Evolutionary conservation across 2,329 filamentous ascomycete species (phyloP).

Genomic region (Pseudocercospora vitis): DNA sequence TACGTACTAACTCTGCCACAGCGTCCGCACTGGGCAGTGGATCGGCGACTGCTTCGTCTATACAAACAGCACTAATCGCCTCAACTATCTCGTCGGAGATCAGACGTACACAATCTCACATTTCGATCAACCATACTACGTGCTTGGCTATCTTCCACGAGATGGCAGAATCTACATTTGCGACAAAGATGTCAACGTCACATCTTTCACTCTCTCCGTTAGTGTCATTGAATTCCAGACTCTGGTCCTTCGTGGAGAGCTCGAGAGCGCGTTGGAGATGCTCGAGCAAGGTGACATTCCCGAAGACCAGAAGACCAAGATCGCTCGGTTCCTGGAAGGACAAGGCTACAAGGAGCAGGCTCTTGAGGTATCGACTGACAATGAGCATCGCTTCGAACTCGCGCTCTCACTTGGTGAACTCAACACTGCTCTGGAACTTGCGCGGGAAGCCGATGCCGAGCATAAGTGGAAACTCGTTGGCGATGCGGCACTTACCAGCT

Average conservation of each 20-base stretch:
- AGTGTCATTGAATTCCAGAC: constrained; percentile 97
- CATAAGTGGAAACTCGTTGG: constrained; percentile 99
- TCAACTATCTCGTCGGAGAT: constrained; percentile 97
- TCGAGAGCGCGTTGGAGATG: constrained; percentile 85
- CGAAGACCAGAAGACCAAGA: constrained; percentile 94
- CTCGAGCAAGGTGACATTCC: constrained; percentile 70
- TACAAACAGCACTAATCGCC: constrained; percentile 91
- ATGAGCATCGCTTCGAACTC: constrained; percentile 95
- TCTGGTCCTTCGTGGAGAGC: constrained; percentile 85
- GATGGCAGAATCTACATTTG: constrained; percentile 94
- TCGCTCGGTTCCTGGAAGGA: constrained; percentile 93
- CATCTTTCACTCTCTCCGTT: constrained; percentile 86
- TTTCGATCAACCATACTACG: constrained; percentile 93
- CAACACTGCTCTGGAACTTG: constrained; percentile 80
- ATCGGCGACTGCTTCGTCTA: constrained; percentile 99
- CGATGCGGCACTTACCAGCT: constrained; percentile 80
- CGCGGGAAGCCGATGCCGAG: constrained; percentile 78
- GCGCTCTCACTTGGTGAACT: constrained; percentile 80
- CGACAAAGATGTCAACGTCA: constrained; percentile 91
- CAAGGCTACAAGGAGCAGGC: constrained; percentile 97
- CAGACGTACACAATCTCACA: constrained; percentile 97
- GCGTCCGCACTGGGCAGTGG: constrained; percentile 93
- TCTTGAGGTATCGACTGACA: constrained; percentile 88
- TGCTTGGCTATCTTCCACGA: constrained; percentile 90
- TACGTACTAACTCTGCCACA: constrained; percentile 37